Conservation (phyloP, 2,329 filamentous ascomycete species). For the Alternaria consortialis region DNA sequence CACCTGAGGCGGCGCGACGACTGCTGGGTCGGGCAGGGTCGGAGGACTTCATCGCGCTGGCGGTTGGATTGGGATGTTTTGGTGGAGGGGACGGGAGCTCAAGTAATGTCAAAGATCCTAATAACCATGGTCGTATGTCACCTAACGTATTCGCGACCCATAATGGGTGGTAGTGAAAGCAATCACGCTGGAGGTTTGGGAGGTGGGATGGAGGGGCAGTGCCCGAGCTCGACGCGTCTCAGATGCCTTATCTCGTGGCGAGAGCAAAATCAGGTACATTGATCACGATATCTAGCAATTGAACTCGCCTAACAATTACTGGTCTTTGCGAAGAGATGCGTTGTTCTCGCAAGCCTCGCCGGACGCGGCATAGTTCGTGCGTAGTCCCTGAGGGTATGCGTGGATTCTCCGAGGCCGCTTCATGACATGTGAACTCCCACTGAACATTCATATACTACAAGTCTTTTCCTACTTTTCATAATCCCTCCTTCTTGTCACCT, state of each 20-base stretch:
- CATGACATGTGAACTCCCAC: constrained; percentile 1
- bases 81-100: neutral
- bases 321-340: neutral
- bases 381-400: neutral
- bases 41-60: constrained; percentile 39
- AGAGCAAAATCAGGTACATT: too few species aligned
- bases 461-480: too few species aligned
- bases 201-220: constrained; percentile 36
- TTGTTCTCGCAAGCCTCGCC: constrained; percentile 16
- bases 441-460: neutral
- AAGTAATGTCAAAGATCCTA: neutral
- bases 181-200: constrained; percentile 34
- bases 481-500: neutral
- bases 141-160: constrained; percentile 10
- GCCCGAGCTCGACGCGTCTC: constrained; percentile 19
- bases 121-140: neutral
- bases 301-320: neutral
- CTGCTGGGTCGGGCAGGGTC: constrained; percentile 47
- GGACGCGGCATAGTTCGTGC: constrained; percentile 9
- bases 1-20: constrained; percentile 50
- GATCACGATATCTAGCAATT: too few species aligned
- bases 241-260: neutral
- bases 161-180: constrained; percentile 10
- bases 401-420: constrained; percentile 1
- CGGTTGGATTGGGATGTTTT: neutral